Conservation (phyloP, 1,139 yeast genomes). For the Magnusiomyces tetraspermus region DNA sequence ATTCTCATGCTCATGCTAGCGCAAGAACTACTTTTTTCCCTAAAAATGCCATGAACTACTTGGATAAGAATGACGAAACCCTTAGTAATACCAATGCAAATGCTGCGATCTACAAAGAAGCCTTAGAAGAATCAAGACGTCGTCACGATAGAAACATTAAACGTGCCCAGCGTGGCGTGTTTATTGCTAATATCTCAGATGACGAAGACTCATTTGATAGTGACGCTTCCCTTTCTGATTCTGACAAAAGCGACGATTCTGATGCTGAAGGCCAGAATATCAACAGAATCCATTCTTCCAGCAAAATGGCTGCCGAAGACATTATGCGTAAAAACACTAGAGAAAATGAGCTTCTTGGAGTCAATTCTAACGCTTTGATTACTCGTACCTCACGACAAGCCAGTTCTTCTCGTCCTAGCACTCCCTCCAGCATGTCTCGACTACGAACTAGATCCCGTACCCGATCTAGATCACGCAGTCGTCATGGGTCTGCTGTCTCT, state of each 20-base stretch:
- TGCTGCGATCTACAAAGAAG: neutral
- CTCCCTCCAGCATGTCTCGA: constrained; percentile 1
- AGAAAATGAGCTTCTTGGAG: neutral
- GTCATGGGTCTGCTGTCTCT: neutral
- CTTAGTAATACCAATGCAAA: constrained; percentile 12
- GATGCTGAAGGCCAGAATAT: neutral
- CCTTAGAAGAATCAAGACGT: neutral
- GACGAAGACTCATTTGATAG: neutral
- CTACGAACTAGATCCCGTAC: neutral
- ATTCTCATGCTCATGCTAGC: neutral
- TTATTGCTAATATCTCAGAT: neutral
- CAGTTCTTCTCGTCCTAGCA: neutral
- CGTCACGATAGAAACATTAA: neutral
- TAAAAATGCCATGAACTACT: neutral
- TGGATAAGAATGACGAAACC: constrained; percentile 7
- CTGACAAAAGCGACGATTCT: neutral
- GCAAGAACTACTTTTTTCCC: constrained; percentile 5
- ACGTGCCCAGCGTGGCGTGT: neutral
- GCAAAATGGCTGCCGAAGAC: neutral
- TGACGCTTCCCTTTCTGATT: neutral
- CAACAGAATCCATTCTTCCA: neutral
- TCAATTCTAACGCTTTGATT: neutral
- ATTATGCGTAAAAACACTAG: neutral
- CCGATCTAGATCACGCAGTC: constrained; percentile 3
- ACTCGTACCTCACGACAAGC: neutral